Base-by-base conservation (phyloP, 495 filamentous ascomycete species). In the Penicillium antarcticum region DNA sequence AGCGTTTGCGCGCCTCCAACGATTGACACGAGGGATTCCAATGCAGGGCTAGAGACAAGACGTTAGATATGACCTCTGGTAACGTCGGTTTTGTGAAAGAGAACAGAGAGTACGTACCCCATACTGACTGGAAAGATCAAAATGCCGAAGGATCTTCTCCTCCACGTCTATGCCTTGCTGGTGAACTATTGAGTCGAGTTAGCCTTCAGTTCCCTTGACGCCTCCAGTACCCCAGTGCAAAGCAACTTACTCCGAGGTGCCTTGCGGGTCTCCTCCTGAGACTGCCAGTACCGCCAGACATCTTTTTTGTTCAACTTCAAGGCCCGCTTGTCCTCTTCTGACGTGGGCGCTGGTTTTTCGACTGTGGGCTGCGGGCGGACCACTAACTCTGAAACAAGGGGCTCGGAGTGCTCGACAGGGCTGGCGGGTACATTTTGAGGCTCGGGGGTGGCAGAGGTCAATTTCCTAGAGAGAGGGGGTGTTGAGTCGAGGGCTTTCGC, bases 71-170 rank as follows among this genome's bases (percentile, higher is more conserved):
- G 47, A 40, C 37, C 14, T 21, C 16, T 13, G 40, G 13, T n/a
- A 14, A 8, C 7, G 17, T 2, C 42, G 37, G 43, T 39, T 21
- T 24, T 19, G 10, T 21, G 14, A 48, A 10, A 33, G 31, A 33
- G 31, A 18, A 19, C 14, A 42, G 32, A 39, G 24, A 52, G 14
- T 14, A 85, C 88, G 67, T 81, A 95, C 91, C 51, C 94, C 94
- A 69, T 88, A 98, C 66, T 95, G 88, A 53, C 75, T 84, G 43
- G 82, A 89, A 35, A 95, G 81, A 65, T 98, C 94, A 69, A 89
- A 98, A 60, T 95, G 86, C 55, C 92, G 72, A 55, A 92, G 73
- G 39, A 96, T 84, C 75, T 90, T 92, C 78, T 97, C 94, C 36
- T 87, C 76, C 9, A 88, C 56, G 4, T 75, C 73, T 44, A 98